Conservation (phyloP, 768 basidiomycete species). For the Bullera alba region DNA sequence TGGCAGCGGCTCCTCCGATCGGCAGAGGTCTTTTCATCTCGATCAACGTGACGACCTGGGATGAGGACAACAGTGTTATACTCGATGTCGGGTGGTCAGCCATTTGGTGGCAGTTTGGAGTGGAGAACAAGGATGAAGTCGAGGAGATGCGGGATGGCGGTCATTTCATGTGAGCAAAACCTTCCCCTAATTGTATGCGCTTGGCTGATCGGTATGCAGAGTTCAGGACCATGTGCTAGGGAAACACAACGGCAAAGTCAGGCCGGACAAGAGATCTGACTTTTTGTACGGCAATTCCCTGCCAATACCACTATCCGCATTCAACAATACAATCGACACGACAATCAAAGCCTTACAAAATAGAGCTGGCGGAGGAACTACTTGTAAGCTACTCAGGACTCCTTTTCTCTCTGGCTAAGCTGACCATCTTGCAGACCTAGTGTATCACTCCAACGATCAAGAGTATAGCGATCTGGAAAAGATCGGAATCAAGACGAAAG, state of each 20-base stretch:
- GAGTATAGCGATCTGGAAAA: constrained; percentile 14
- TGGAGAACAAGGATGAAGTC: constrained; percentile 9
- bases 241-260: constrained; percentile 20
- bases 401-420: not conserved
- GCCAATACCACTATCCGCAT: constrained; percentile 12
- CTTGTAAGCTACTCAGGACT: constrained; percentile 30
- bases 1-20: constrained; percentile 3
- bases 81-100: constrained; percentile 40
- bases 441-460: constrained; percentile 27
- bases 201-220: constrained; percentile 7
- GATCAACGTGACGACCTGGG: constrained; percentile 33
- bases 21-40: constrained; percentile 35
- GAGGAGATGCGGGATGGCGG: constrained; percentile 32
- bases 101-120: constrained; percentile 29
- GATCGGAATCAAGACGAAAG: constrained; percentile 20
- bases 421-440: constrained; percentile 19
- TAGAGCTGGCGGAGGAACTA: constrained; percentile 27
- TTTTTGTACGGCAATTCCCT: constrained; percentile 32
- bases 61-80: constrained; percentile 25
- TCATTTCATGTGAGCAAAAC: constrained; percentile 42
- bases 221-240: constrained; percentile 31
- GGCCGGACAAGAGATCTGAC: constrained; percentile 18
- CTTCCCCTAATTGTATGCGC: not conserved
- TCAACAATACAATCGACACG: constrained; percentile 14
- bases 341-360: constrained; percentile 23